phyloP scores from a whole-genome alignment of 1,139 yeast species.

The Candida freyschussii region DNA sequence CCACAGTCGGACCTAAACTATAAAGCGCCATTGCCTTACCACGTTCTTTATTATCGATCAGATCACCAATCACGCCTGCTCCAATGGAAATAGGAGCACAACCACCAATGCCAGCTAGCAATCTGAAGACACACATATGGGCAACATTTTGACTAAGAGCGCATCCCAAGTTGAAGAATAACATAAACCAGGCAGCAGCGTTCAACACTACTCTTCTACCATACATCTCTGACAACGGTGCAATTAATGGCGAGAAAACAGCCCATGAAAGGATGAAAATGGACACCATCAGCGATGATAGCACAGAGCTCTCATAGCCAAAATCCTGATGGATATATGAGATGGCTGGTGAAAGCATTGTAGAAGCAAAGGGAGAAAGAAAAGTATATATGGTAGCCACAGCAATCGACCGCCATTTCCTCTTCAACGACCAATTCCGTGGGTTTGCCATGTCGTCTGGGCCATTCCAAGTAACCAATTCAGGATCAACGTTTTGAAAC shows the following conservation, averaged over 20 bases:
- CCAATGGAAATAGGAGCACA: conserved; percentile 65
- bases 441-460: conserved; percentile 56
- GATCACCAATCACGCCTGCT: conserved; percentile 67
- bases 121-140: conserved; percentile 53
- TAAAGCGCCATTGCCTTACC: conserved; percentile 57
- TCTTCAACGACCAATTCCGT: conserved; percentile 46
- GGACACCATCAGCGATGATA: conserved; percentile 48
- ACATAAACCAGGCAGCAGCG: conserved; percentile 44
- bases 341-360: conserved; percentile 57
- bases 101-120: conserved; percentile 62
- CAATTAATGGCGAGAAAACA: conserved; percentile 53
- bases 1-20: conserved; percentile 55
- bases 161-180: conserved; percentile 54
- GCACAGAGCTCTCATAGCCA: conserved; percentile 34
- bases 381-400: conserved; percentile 52
- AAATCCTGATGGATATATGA: conserved; percentile 40
- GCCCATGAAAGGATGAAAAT: conserved; percentile 64
- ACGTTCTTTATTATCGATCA: conserved; percentile 47
- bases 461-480: conserved; percentile 62
- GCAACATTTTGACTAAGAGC: conserved; percentile 48
- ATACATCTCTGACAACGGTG: conserved; percentile 56
- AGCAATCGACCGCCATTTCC: conserved; percentile 41
- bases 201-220: conserved; percentile 52
- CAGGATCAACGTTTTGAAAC: conserved; percentile 50
- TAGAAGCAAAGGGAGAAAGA: conserved; percentile 55